Evolutionary conservation across 306 rosid genomes (phyloP).

Genomic region (Trifolium subterraneum): DNA sequence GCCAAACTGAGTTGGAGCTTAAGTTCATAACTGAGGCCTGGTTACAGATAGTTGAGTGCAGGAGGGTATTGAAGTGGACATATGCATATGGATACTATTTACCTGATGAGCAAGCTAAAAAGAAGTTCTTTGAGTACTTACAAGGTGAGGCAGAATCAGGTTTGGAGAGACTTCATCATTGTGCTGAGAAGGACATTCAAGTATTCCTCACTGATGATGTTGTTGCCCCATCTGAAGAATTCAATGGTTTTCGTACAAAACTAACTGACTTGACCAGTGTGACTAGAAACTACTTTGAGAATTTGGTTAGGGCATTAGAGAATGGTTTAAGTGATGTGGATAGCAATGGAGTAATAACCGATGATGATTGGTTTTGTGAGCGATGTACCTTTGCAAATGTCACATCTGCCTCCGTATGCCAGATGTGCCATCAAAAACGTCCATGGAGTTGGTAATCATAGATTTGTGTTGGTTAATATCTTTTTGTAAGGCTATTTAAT

Average conservation of each 20-base stretch:
- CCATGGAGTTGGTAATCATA: slow-evolving; percentile 38
- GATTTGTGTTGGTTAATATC: no score
- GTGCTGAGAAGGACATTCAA: slow-evolving; percentile 76
- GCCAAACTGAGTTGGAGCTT: slow-evolving; percentile 96
- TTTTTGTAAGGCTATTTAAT: slow-evolving; percentile 39
- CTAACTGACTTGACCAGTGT: slow-evolving; percentile 70
- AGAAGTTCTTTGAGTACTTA: slow-evolving; percentile 75
- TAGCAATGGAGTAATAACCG: slow-evolving; percentile 28
- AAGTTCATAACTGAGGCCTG: slow-evolving; percentile 98
- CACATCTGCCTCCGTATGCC: slow-evolving; percentile 47
- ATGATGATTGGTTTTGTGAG: slow-evolving; percentile 55
- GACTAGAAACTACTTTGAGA: background rate
- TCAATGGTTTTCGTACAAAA: slow-evolving; percentile 74
- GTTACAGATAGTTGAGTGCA: slow-evolving; percentile 98
- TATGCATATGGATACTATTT: slow-evolving; percentile 95
- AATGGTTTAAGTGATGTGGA: no score
- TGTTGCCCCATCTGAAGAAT: slow-evolving; percentile 59
- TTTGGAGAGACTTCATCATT: slow-evolving; percentile 81
- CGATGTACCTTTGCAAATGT: slow-evolving; percentile 56
- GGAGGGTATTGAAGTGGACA: slow-evolving; percentile 97
- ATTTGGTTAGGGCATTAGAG: no score
- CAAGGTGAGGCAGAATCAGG: slow-evolving; percentile 93
- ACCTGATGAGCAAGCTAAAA: slow-evolving; percentile 80
- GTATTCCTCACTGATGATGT: slow-evolving; percentile 57
- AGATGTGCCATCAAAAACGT: slow-evolving; percentile 58